Percentiles rank a stretch among this genome's conserved stretches.
phyloP scores from a whole-genome alignment of 768 basidiomycete genomes.

The Naganishia kalamii region DNA sequence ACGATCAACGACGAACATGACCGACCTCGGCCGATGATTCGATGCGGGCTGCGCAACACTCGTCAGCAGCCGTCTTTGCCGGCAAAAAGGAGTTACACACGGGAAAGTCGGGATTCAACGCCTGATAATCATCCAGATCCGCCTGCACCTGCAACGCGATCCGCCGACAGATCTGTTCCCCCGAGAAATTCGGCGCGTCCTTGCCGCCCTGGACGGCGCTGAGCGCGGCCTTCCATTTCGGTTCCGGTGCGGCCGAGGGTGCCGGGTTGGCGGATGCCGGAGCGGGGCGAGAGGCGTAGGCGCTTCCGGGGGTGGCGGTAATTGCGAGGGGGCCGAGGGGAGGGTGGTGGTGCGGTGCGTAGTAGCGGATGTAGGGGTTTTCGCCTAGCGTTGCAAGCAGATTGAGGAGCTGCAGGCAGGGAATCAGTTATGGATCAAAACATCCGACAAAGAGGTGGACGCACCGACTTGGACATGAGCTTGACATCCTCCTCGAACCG shows the following conservation, averaged over 20 bases:
- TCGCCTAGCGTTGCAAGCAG: conserved; percentile 84
- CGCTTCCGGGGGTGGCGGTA: conserved; percentile 40
- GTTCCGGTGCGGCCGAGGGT: conserved; percentile 20
- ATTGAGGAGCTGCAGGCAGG: conserved; percentile 61
- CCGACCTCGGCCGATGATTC: conserved; percentile 58
- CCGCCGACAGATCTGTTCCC: conserved; percentile 70
- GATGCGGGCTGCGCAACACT: conserved; percentile 6
- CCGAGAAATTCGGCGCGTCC: conserved; percentile 51
- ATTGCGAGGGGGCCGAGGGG: conserved; percentile 80
- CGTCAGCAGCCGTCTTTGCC: not conserved
- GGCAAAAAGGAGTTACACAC: conserved; percentile 48
- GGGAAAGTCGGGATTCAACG: conserved; percentile 75
- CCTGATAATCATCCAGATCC: conserved; percentile 79
- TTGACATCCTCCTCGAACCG: conserved; percentile 81
- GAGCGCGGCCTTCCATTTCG: conserved; percentile 45
- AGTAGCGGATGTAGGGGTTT: conserved; percentile 87
- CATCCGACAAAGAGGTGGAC: not conserved
- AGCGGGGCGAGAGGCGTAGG: not conserved
- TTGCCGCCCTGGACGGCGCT: conserved; percentile 23
- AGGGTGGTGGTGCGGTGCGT: conserved; percentile 70
- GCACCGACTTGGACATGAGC: conserved; percentile 50
- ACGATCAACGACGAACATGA: conserved; percentile 89
- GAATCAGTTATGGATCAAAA: not conserved
- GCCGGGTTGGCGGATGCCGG: conserved; percentile 16
- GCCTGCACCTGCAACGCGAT: conserved; percentile 79